Conservation (phyloP, 805 yeast species). For the Candida peoriensis region DNA sequence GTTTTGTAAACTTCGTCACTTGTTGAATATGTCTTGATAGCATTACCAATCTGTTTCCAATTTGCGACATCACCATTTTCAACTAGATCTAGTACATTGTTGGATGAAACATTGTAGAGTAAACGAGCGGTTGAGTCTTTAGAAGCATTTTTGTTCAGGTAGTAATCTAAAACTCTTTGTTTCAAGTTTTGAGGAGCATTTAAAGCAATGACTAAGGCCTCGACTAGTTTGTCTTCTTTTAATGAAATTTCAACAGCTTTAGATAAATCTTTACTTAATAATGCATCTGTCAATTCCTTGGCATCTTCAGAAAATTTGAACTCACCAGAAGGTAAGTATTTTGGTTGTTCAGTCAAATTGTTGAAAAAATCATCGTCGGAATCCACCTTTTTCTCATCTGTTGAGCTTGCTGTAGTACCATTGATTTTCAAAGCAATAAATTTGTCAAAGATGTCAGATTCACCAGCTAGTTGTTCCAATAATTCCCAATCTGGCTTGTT, state of each 20-base stretch:
- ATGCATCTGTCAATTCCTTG: slow-evolving; percentile 38
- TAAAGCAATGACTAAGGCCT: slow-evolving; percentile 79
- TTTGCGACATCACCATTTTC: slow-evolving; percentile 68
- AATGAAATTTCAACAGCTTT: slow-evolving; percentile 68
- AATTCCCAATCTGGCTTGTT: slow-evolving; percentile 63
- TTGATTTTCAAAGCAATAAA: slow-evolving; percentile 31
- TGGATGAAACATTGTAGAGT: slow-evolving; percentile 57
- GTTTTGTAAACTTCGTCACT: slow-evolving; percentile 45
- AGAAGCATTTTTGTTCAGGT: slow-evolving; percentile 52
- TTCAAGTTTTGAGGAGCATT: slow-evolving; percentile 60
- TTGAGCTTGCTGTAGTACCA: slow-evolving; percentile 20
- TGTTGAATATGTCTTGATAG: slow-evolving; percentile 53
- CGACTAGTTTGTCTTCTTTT: slow-evolving; percentile 56
- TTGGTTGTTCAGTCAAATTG: slow-evolving; percentile 26
- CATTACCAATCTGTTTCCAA: slow-evolving; percentile 80
- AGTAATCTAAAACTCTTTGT: slow-evolving; percentile 64
- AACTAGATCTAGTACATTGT: slow-evolving; percentile 62
- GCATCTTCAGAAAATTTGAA: slow-evolving; percentile 45
- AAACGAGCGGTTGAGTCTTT: slow-evolving; percentile 61
- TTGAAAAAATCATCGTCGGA: slow-evolving; percentile 33
- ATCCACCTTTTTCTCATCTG: slow-evolving; percentile 16
- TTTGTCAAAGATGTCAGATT: slow-evolving; percentile 42
- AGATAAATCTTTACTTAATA: slow-evolving; percentile 58
- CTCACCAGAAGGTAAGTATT: slow-evolving; percentile 45
- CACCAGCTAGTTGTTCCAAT: slow-evolving; percentile 52